These are phyloP conservation scores for Cadophora sp. DNA, from an alignment of 2,329 filamentous ascomycete genomes.

Conservation along the genomic window DNA sequence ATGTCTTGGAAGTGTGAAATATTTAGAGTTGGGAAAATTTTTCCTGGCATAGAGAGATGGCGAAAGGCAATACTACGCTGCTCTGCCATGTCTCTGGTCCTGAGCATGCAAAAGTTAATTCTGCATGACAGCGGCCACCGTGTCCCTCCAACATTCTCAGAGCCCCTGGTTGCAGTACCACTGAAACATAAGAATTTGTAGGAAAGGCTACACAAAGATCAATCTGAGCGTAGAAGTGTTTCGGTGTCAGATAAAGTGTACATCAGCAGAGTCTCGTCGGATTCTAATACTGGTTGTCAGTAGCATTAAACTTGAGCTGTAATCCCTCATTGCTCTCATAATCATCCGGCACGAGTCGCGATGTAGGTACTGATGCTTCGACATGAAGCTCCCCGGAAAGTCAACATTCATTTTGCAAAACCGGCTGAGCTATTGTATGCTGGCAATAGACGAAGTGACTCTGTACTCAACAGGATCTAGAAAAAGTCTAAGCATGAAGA, in stretches of 20 bases:
- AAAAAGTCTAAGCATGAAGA: too few relatives aligned
- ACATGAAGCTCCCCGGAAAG: neutral
- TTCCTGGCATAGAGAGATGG: neutral
- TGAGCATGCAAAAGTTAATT: neutral
- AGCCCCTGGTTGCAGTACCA: neutral
- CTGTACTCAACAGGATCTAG: too few relatives aligned
- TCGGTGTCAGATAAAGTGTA: neutral
- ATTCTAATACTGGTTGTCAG: neutral
- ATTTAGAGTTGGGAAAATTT: neutral
- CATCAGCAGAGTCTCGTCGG: neutral
- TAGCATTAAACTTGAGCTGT: neutral
- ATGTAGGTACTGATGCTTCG: neutral
- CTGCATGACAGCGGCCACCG: neutral
- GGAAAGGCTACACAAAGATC: neutral
- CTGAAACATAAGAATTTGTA: neutral
- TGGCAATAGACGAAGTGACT: too few relatives aligned
- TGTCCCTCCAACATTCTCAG: neutral
- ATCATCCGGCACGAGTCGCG: too few relatives aligned
- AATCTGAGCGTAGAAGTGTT: neutral
- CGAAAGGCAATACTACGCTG: neutral
- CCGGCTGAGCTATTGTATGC: too few relatives aligned
- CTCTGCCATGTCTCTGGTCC: neutral
- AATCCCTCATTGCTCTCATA: neutral
- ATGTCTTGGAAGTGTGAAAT: neutral
- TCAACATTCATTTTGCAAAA: too few relatives aligned